Evolutionary conservation across 129 eudicot genomes (phyloP), one percentile per base, ranked within the genome.

Genomic region (Artemisia tridentata): DNA sequence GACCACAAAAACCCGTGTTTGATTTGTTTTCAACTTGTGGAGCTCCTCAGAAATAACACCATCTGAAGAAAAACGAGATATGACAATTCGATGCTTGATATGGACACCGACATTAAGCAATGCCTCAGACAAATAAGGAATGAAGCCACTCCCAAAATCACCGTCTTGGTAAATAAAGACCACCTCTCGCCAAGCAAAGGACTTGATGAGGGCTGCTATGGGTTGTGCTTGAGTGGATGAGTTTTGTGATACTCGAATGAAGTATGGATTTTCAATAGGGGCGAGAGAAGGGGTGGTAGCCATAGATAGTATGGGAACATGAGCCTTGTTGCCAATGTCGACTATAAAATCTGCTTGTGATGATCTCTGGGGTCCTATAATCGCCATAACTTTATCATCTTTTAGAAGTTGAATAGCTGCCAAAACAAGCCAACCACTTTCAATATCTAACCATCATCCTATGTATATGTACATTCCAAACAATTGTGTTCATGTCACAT

Each of bases 321-420:
- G 65, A 0, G 68, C 74, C 81, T 68, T 88, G 68, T 80, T 68
- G 19, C 86, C 88, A 38, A 88, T 74, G 21, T 76, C 80, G 20
- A 81, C 77, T 12, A 85, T 81, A 69, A 88, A 88, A 16, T 81
- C 78, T 29, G 91, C 83, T 61, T 88, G 78, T 8, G 78, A 52
- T 11, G 96, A 88, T 52, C 50, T 60, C 29, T 65, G 80, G 49
- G 88, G 88, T 50, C 96, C 96, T 16, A 88, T 57, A 19, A 88
- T 83, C 3, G 96, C 96, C 65, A 23, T 71, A 29, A 88, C 96
- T 78, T 79, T 65, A 43, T 46, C 68, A 53, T 83, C 72, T 51
- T 85, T 81, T 29, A 88, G 34, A 64, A 88, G 69, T 67, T 85
- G 80, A 58, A 85, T 68, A 13, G 83, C 95, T 88, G 86, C 76